phyloP scores from a whole-genome alignment of 768 basidiomycete species.

The Russula sp. region DNA sequence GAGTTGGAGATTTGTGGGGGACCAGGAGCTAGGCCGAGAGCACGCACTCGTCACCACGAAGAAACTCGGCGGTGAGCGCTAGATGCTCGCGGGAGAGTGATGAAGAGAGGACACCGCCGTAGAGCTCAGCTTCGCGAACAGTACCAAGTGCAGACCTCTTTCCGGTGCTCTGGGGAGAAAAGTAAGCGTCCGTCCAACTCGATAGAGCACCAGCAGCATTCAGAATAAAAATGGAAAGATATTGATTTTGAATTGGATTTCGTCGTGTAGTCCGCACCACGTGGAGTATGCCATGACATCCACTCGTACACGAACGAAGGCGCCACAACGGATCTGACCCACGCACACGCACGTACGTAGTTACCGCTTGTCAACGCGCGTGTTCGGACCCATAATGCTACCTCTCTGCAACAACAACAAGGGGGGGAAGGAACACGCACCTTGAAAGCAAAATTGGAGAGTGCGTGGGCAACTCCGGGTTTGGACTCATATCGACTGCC shows the following conservation, averaged over 20 bases:
- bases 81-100: conserved; percentile 85
- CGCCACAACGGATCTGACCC: not conserved
- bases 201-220: not conserved
- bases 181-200: not conserved
- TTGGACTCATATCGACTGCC: conserved; percentile 85
- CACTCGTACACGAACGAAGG: not conserved
- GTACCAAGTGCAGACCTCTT: conserved; percentile 86
- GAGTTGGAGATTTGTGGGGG: conserved; percentile 1
- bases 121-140: conserved; percentile 87
- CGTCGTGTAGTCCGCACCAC: not conserved
- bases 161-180: conserved; percentile 62
- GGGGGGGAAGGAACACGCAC: conserved; percentile 39
- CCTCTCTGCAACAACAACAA: too few relatives aligned
- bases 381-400: not conserved
- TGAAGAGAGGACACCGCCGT: conserved; percentile 86
- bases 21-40: too few relatives aligned
- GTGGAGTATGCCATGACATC: not conserved
- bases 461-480: conserved; percentile 85
- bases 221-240: not conserved
- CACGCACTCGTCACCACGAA: conserved; percentile 93
- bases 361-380: not conserved
- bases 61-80: conserved; percentile 89
- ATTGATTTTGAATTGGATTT: not conserved
- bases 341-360: too few relatives aligned
- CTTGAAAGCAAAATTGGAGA: conserved; percentile 99